Evolutionary conservation across 345 rosid species (phyloP).

Genomic region (Populus euphratica): DNA sequence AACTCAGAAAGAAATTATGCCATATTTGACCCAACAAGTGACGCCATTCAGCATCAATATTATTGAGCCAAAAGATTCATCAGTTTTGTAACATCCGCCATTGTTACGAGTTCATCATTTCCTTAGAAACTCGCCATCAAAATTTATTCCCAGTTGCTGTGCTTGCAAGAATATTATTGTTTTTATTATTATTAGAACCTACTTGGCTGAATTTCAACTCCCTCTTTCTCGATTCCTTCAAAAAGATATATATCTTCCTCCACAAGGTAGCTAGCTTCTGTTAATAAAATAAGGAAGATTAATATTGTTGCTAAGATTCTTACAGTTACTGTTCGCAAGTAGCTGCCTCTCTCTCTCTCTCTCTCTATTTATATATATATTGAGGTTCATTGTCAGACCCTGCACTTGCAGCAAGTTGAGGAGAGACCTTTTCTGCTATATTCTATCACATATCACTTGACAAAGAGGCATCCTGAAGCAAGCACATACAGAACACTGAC

Average conservation of each 20-base stretch:
- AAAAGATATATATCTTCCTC: conserved; percentile 3
- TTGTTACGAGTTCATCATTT: background rate
- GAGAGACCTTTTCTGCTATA: background rate
- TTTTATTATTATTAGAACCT: background rate
- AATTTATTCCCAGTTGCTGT: background rate
- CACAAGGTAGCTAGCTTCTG: conserved; percentile 6
- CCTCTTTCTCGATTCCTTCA: background rate
- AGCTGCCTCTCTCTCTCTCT: conserved; percentile 9
- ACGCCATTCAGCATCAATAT: background rate
- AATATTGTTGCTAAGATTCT: conserved; percentile 16
- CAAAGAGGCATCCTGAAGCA: background rate
- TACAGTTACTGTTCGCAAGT: conserved; percentile 17
- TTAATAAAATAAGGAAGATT: background rate
- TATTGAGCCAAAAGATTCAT: background rate
- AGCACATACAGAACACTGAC: background rate
- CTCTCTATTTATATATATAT: background rate
- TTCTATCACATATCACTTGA: background rate
- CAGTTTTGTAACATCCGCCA: background rate
- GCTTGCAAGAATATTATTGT: background rate
- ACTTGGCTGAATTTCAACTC: background rate
- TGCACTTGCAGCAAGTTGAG: conserved; percentile 20
- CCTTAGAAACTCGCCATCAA: background rate
- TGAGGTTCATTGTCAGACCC: conserved; percentile 8
- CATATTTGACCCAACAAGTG: background rate
- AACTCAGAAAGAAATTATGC: background rate